Evolutionary conservation across 169 alveolate species (phyloP).

Genomic region (Plasmodium knowlesi): DNA sequence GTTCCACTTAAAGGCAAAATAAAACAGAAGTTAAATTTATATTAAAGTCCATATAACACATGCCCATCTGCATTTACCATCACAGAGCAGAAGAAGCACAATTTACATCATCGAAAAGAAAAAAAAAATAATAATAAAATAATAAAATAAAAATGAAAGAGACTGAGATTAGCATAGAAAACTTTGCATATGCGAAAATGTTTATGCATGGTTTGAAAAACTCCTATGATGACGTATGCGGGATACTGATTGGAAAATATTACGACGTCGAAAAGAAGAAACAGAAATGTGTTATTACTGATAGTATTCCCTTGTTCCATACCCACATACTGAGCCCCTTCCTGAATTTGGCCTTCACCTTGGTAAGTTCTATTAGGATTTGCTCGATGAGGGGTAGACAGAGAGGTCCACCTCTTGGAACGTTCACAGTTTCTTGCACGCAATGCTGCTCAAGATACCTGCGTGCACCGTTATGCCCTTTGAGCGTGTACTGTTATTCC

Average conservation of each 20-base stretch:
- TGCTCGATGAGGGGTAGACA: neutral
- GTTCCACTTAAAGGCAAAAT: neutral
- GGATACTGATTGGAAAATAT: slow-evolving; percentile 66
- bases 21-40: neutral
- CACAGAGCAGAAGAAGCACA: neutral
- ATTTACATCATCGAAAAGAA: neutral
- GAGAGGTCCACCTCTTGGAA: neutral
- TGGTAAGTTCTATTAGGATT: slow-evolving; percentile 8
- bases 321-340: slow-evolving; percentile 55
- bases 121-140: slow-evolving; percentile 10
- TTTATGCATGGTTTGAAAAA: slow-evolving; percentile 73
- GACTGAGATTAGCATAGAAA: slow-evolving; percentile 50
- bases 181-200: slow-evolving; percentile 71
- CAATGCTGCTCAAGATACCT: neutral
- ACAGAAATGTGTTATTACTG: slow-evolving; percentile 41
- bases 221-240: slow-evolving; percentile 72
- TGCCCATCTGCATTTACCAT: neutral
- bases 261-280: neutral
- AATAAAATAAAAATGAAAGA: slow-evolving; percentile 6
- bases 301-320: slow-evolving; percentile 61
- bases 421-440: neutral
- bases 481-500: too few species aligned
- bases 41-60: neutral
- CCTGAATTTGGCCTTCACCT: slow-evolving; percentile 53
- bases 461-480: neutral